Evolutionary conservation across 1,139 yeast species (phyloP).

Genomic region (Nakaseomyces bracarensis): DNA sequence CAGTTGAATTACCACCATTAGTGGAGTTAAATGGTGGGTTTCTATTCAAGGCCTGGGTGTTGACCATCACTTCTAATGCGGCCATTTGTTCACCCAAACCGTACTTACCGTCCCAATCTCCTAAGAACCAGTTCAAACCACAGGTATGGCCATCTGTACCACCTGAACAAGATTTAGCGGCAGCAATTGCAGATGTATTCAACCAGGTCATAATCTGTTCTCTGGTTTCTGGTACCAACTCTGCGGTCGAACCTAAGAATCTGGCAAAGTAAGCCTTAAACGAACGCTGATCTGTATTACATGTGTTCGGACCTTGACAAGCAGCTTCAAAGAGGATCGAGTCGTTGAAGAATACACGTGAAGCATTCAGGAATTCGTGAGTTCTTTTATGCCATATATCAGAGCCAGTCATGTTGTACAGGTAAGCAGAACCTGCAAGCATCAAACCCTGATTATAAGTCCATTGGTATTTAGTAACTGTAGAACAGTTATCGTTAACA

Average conservation of each 20-base stretch:
- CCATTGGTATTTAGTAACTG: slow-evolving; percentile 62
- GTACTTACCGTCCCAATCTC: slow-evolving; percentile 68
- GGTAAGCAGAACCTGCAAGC: slow-evolving; percentile 72
- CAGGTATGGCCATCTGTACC: slow-evolving; percentile 87
- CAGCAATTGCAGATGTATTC: slow-evolving; percentile 62
- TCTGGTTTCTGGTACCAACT: slow-evolving; percentile 56
- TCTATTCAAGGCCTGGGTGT: slow-evolving; percentile 45
- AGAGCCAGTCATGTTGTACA: slow-evolving; percentile 67
- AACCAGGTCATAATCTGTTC: slow-evolving; percentile 46
- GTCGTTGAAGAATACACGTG: slow-evolving; percentile 51
- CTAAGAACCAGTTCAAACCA: slow-evolving; percentile 68
- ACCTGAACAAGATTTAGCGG: slow-evolving; percentile 77
- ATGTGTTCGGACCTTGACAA: slow-evolving; percentile 55
- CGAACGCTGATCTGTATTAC: slow-evolving; percentile 85
- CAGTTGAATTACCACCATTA: slow-evolving; percentile 54
- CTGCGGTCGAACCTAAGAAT: slow-evolving; percentile 66
- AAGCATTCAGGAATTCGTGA: slow-evolving; percentile 42
- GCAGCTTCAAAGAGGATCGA: slow-evolving; percentile 68
- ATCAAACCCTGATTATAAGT: slow-evolving; percentile 80
- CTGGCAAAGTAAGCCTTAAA: slow-evolving; percentile 79
- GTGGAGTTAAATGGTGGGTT: slow-evolving; percentile 51
- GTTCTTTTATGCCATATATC: slow-evolving; percentile 61
- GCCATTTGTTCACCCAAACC: slow-evolving; percentile 95
- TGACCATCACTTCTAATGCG: slow-evolving; percentile 72
- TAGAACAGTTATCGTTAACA: slow-evolving; percentile 54